Evolutionary conservation across 805 yeast genomes (phyloP).

Genomic region (Starmerella kuoi): DNA sequence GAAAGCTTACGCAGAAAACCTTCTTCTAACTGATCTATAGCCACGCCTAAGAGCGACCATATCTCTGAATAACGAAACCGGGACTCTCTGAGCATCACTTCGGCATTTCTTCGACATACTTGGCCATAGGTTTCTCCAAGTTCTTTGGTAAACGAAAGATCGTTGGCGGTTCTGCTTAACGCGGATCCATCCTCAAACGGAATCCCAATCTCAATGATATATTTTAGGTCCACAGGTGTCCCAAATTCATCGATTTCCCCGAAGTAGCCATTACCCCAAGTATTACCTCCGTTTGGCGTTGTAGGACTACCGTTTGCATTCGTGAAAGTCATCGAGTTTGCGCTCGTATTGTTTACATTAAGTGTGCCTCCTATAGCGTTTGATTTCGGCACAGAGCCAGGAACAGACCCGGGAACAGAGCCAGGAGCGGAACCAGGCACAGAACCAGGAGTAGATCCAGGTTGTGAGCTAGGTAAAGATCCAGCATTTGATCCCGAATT

Average conservation of each 20-base stretch:
- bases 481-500: background rate
- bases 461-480: background rate
- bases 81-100: slow-evolving; percentile 29
- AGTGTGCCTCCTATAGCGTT: too few species aligned
- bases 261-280: background rate
- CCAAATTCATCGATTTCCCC: background rate
- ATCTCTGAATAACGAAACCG: slow-evolving; percentile 14
- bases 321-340: too few species aligned
- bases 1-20: slow-evolving; percentile 8
- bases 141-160: slow-evolving; percentile 27
- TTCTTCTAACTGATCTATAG: slow-evolving; percentile 13
- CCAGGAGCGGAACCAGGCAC: slow-evolving; percentile 1
- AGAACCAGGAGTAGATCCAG: background rate
- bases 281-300: background rate
- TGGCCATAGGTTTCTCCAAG: slow-evolving; percentile 41
- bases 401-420: slow-evolving; percentile 4
- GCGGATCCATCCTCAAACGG: slow-evolving; percentile 29
- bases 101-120: slow-evolving; percentile 47
- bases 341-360: too few species aligned
- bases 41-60: slow-evolving; percentile 19
- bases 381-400: slow-evolving; percentile 1
- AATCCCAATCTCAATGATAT: slow-evolving; percentile 34
- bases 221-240: slow-evolving; percentile 3
- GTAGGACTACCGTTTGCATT: background rate
- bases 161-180: slow-evolving; percentile 17